Percentiles rank a stretch among this genome's conserved stretches.
These are phyloP conservation scores for Phytophthora citricola DNA, from an alignment of 352 stramenopile genomes.

Conservation along the genomic window DNA sequence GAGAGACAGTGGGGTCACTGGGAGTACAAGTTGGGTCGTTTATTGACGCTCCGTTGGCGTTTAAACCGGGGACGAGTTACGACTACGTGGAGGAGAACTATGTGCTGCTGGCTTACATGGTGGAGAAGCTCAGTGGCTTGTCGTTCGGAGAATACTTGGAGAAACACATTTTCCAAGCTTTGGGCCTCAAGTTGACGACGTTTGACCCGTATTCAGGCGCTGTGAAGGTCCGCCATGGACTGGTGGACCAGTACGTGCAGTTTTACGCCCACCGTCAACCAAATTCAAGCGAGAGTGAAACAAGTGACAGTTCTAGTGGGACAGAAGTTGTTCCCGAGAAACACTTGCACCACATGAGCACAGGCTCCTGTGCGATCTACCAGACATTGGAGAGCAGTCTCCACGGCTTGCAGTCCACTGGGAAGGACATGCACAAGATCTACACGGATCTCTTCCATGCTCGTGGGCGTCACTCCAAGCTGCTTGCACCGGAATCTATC, in stretches of 20 bases:
- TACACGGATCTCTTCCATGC: slow-evolving; percentile 69
- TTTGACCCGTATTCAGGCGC: slow-evolving; percentile 56
- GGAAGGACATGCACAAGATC: slow-evolving; percentile 65
- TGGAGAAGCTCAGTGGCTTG: slow-evolving; percentile 65
- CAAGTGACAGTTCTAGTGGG: slow-evolving; percentile 13
- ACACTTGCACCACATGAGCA: slow-evolving; percentile 42
- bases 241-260: slow-evolving; percentile 64
- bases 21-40: slow-evolving; percentile 50
- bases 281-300: slow-evolving; percentile 11
- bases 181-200: slow-evolving; percentile 51
- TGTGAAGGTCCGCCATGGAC: slow-evolving; percentile 30
- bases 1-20: slow-evolving; percentile 30
- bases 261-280: slow-evolving; percentile 42
- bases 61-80: slow-evolving; percentile 59
- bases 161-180: slow-evolving; percentile 41
- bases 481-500: slow-evolving; percentile 53
- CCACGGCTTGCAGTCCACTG: slow-evolving; percentile 52
- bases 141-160: slow-evolving; percentile 48
- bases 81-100: slow-evolving; percentile 63
- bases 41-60: slow-evolving; percentile 60
- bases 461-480: slow-evolving; percentile 45
- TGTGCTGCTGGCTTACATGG: slow-evolving; percentile 63
- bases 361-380: slow-evolving; percentile 59
- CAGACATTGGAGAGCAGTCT: slow-evolving; percentile 43
- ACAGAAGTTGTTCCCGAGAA: slow-evolving; percentile 20